Percentiles rank a stretch among this genome's conserved stretches.
These are phyloP conservation scores for Gaultheria prostrata DNA, from an alignment of 148 eudicot genomes.

Conservation along the genomic window DNA sequence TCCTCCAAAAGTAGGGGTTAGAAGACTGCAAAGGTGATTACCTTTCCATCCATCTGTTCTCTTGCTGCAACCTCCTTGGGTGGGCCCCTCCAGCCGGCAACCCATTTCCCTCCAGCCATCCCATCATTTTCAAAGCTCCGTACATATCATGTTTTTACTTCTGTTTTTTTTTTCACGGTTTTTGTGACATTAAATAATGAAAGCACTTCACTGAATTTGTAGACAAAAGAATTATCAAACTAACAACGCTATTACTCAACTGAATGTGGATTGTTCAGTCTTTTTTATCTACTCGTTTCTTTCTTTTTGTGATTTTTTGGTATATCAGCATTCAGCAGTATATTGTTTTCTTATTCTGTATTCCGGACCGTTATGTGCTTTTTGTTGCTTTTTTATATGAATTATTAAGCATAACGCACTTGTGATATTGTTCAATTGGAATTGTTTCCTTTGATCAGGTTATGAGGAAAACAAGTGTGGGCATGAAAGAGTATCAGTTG, in stretches of 20 bases:
- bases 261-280: not conserved
- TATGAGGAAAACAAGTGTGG: slow-evolving; percentile 72
- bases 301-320: not conserved
- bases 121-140: not conserved
- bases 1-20: not conserved
- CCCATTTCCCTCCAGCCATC: not conserved
- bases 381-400: not conserved
- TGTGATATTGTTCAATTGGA: not conserved
- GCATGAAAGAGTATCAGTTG: slow-evolving; percentile 94
- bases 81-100: not conserved
- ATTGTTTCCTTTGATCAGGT: slow-evolving; percentile 49
- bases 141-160: not conserved
- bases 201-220: not conserved
- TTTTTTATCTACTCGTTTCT: not conserved
- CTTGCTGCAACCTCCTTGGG: not conserved
- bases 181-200: not conserved
- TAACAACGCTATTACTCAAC: not conserved
- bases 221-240: not conserved
- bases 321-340: not conserved
- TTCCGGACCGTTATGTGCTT: not conserved
- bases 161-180: not conserved
- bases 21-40: not conserved
- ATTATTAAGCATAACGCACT: not conserved
- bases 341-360: not conserved
- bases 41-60: not conserved